Conservation (phyloP, 169 alveolate genomes). For the Plasmodium cynomolgi region DNA sequence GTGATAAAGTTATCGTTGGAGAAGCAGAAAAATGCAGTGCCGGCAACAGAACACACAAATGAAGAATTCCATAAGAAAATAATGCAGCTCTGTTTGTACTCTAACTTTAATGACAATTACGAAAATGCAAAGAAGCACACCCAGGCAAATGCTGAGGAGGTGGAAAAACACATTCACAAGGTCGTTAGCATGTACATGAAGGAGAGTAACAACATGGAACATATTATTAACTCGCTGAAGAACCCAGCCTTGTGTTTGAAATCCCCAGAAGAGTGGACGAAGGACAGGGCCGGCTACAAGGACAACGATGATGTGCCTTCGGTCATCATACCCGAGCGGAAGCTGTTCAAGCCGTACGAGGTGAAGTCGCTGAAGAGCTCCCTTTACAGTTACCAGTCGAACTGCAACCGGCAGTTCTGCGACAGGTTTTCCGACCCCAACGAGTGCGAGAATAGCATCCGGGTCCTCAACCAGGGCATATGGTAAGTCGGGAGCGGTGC, state of each 20-base stretch:
- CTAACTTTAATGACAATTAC: slow-evolving; percentile 39
- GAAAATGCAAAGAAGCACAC: slow-evolving; percentile 50
- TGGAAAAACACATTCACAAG: slow-evolving; percentile 26
- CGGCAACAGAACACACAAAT: not conserved
- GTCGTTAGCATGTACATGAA: slow-evolving; percentile 18
- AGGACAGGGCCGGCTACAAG: slow-evolving; percentile 55
- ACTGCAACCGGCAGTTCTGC: slow-evolving; percentile 39
- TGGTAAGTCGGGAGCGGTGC: slow-evolving; percentile 1
- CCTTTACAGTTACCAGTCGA: slow-evolving; percentile 7
- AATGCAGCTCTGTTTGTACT: slow-evolving; percentile 35
- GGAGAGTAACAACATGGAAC: slow-evolving; percentile 44
- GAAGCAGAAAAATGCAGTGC: not conserved
- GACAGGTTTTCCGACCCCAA: slow-evolving; percentile 43
- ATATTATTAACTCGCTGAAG: slow-evolving; percentile 14
- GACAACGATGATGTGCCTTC: slow-evolving; percentile 47
- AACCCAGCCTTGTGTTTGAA: slow-evolving; percentile 62
- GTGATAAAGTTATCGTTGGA: slow-evolving; percentile 5
- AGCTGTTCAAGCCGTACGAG: slow-evolving; percentile 27
- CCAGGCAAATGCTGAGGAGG: slow-evolving; percentile 26
- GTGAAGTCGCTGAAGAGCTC: slow-evolving; percentile 23
- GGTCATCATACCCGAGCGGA: slow-evolving; percentile 38
- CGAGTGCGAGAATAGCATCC: slow-evolving; percentile 43
- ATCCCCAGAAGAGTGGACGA: slow-evolving; percentile 36
- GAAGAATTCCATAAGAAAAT: slow-evolving; percentile 36
- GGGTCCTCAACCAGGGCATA: slow-evolving; percentile 60